A percentile compares a stretch with the other conserved stretches of the same genome.
Evolutionary conservation across 2,329 filamentous ascomycete species (phyloP).

Genomic region (Pyrenophora seminiperda): DNA sequence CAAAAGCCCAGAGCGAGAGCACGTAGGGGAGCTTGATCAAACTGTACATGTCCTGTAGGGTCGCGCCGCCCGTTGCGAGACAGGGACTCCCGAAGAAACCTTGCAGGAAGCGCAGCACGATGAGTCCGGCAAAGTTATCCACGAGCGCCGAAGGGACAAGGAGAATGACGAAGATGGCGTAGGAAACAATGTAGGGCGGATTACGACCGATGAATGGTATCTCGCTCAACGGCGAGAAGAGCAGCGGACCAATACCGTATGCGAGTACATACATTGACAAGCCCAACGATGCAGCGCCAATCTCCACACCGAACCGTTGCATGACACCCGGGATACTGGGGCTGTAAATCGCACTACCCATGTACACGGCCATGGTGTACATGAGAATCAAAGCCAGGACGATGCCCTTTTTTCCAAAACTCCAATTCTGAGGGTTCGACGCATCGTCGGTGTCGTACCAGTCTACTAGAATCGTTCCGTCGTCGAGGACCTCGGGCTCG

Average conservation of each 20-base stretch:
- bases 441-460: constrained; percentile 52
- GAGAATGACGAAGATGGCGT: constrained; percentile 71
- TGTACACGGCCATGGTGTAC: constrained; percentile 67
- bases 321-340: constrained; percentile 55
- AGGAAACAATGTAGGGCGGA: constrained; percentile 69
- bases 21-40: constrained; percentile 53
- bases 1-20: constrained; percentile 52
- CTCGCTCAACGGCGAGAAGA: constrained; percentile 71
- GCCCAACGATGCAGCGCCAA: constrained; percentile 60
- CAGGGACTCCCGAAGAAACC: constrained; percentile 49
- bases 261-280: constrained; percentile 68
- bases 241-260: constrained; percentile 64
- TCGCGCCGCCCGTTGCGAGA: constrained; percentile 48
- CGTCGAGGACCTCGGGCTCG: constrained; percentile 40
- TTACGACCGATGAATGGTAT: constrained; percentile 70
- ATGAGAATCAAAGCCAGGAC: constrained; percentile 53
- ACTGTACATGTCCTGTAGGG: constrained; percentile 48
- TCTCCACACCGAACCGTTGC: constrained; percentile 58
- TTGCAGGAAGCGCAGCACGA: constrained; percentile 57
- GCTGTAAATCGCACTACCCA: constrained; percentile 59
- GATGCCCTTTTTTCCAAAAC: constrained; percentile 41
- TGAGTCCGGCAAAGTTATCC: constrained; percentile 66
- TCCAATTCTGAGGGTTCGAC: constrained; percentile 51
- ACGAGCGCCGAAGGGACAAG: constrained; percentile 68
- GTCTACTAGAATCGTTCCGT: constrained; percentile 50